phyloP scores from a whole-genome alignment of 148 eudicot genomes.

The Rhododendron henanense region DNA sequence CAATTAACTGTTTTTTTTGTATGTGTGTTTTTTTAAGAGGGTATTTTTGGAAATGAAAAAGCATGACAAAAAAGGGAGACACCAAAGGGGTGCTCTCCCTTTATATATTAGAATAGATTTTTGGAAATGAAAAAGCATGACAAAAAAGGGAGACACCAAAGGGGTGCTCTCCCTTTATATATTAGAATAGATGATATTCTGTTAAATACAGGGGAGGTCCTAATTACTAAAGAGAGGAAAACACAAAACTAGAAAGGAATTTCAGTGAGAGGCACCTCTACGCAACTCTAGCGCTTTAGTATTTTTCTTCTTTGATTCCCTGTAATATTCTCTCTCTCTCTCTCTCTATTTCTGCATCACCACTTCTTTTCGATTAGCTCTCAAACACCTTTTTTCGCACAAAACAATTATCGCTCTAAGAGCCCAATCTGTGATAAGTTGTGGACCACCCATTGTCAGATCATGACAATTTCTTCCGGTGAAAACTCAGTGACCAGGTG shows the following conservation, averaged over 20 bases:
- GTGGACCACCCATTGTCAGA: not conserved
- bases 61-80: too few species aligned
- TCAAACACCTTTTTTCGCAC: not conserved
- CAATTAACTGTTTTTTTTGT: too few species aligned
- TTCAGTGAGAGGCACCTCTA: not conserved
- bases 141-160: too few species aligned
- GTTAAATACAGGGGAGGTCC: too few species aligned
- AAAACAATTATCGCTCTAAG: not conserved
- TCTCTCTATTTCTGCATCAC: not conserved
- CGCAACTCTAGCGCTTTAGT: not conserved
- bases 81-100: too few species aligned
- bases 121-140: too few species aligned
- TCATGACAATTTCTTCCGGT: conserved; percentile 32
- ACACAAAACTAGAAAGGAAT: not conserved
- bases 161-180: too few species aligned
- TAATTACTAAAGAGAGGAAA: not conserved
- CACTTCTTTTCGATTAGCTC: not conserved
- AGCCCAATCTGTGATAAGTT: not conserved
- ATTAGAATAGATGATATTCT: too few species aligned
- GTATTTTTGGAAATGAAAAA: too few species aligned
- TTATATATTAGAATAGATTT: too few species aligned
- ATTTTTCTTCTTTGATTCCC: not conserved
- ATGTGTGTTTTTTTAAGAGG: too few species aligned
- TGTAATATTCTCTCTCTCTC: not conserved
- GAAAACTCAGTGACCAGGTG: conserved; percentile 35